Percentiles rank a stretch among this genome's conserved stretches.
phyloP scores from a whole-genome alignment of 2,329 filamentous ascomycete species.

The Paecilomyces formosus region DNA sequence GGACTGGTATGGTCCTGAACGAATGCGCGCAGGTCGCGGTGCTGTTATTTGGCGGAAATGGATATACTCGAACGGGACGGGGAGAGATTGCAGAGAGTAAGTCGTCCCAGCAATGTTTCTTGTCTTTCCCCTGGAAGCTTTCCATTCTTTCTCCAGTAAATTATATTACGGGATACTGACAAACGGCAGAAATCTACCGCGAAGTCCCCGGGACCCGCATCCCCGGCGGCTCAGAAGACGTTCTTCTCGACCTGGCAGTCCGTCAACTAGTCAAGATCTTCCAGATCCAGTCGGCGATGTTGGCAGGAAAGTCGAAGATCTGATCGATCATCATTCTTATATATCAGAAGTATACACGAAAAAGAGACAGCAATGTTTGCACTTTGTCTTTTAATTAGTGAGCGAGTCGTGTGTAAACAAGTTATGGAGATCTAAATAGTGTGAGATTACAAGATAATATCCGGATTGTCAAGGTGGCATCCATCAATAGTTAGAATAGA shows the following conservation, averaged over 20 bases:
- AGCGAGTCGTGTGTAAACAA: neutral
- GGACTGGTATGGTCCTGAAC: slow-evolving; percentile 63
- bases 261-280: slow-evolving; percentile 66
- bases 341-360: neutral
- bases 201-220: slow-evolving; percentile 58
- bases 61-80: slow-evolving; percentile 61
- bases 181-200: slow-evolving; percentile 49
- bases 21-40: slow-evolving; percentile 64
- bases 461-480: too few relatives aligned
- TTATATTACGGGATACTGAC: slow-evolving; percentile 19
- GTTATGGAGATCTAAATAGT: neutral
- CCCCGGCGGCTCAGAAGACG: slow-evolving; percentile 65
- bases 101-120: slow-evolving; percentile 21
- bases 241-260: slow-evolving; percentile 62
- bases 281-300: slow-evolving; percentile 23
- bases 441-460: too few relatives aligned
- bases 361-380: neutral
- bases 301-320: slow-evolving; percentile 14
- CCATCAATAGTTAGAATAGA: too few relatives aligned
- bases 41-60: slow-evolving; percentile 66
- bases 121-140: too few relatives aligned
- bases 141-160: slow-evolving; percentile 7
- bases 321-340: slow-evolving; percentile 1
- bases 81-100: slow-evolving; percentile 64
- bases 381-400: neutral